Percentiles rank a stretch among this genome's conserved stretches.
Conservation (phyloP, 1,284 basidiomycete genomes). For the Austropuccinia psidii region DNA sequence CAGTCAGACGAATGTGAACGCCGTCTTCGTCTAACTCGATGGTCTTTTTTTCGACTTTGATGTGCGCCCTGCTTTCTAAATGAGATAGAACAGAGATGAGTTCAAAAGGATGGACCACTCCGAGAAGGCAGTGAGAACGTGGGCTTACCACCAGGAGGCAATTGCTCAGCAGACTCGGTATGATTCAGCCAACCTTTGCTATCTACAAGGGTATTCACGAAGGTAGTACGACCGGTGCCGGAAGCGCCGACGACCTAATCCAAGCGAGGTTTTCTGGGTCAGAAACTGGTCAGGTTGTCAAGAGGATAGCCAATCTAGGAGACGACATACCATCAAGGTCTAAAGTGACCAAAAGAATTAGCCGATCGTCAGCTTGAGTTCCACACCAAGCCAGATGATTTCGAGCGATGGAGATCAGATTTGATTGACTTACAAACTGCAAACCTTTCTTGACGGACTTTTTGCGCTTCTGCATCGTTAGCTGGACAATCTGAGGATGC, state of each 20-base stretch:
- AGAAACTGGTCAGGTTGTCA: neutral
- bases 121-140: neutral
- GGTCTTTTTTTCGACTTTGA: conserved; percentile 42
- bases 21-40: conserved; percentile 94
- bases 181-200: conserved; percentile 35
- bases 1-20: conserved; percentile 91
- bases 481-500: too few species aligned
- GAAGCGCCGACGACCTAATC: conserved; percentile 60
- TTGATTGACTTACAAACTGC: conserved; percentile 22
- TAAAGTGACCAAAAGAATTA: neutral
- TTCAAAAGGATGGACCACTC: neutral
- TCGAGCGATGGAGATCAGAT: neutral
- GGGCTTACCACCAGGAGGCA: conserved; percentile 26
- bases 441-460: conserved; percentile 36
- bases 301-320: neutral
- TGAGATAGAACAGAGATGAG: conserved; percentile 10
- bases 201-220: conserved; percentile 76
- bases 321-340: conserved; percentile 33
- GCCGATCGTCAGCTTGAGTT: neutral
- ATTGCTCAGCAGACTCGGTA: conserved; percentile 30
- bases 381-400: neutral
- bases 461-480: too few species aligned
- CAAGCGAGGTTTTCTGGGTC: neutral
- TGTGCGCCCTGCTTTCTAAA: conserved; percentile 47
- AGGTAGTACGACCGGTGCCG: conserved; percentile 91